These are phyloP conservation scores for Teunomyces atbi DNA, from an alignment of 805 yeast genomes.

Conservation along the genomic window DNA sequence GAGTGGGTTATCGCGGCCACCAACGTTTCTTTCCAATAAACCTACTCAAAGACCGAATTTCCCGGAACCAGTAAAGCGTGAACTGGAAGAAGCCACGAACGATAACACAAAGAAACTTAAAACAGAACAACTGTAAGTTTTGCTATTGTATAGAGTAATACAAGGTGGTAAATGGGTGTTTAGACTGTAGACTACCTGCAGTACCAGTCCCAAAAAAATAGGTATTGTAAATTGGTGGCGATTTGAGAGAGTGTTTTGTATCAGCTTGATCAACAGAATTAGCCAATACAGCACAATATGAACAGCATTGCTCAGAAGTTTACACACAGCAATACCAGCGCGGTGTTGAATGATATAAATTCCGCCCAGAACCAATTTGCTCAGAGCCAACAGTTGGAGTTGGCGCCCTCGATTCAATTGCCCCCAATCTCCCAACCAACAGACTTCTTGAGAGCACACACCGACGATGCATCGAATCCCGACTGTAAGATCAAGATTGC, in stretches of 20 bases:
- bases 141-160: neutral
- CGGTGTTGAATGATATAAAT: constrained; percentile 27
- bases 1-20: constrained; percentile 33
- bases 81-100: constrained; percentile 6
- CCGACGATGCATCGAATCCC: constrained; percentile 90
- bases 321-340: constrained; percentile 29
- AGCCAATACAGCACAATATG: constrained; percentile 18
- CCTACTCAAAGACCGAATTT: constrained; percentile 6
- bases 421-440: constrained; percentile 90
- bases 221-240: constrained; percentile 3
- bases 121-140: neutral
- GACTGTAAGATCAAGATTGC: constrained; percentile 95
- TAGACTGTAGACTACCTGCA: neutral
- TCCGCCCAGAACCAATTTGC: constrained; percentile 22
- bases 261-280: too few species aligned
- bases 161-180: neutral
- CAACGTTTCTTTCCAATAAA: constrained; percentile 37
- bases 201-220: neutral
- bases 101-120: constrained; percentile 5
- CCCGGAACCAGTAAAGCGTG: constrained; percentile 6
- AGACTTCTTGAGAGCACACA: constrained; percentile 93
- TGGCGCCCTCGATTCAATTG: constrained; percentile 63
- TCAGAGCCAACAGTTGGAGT: constrained; percentile 22
- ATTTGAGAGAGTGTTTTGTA: neutral
- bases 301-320: constrained; percentile 39